Evolutionary conservation across 1,139 yeast genomes (phyloP), one percentile per base, ranked within the genome.

Genomic region (Candida labiduridarum): DNA sequence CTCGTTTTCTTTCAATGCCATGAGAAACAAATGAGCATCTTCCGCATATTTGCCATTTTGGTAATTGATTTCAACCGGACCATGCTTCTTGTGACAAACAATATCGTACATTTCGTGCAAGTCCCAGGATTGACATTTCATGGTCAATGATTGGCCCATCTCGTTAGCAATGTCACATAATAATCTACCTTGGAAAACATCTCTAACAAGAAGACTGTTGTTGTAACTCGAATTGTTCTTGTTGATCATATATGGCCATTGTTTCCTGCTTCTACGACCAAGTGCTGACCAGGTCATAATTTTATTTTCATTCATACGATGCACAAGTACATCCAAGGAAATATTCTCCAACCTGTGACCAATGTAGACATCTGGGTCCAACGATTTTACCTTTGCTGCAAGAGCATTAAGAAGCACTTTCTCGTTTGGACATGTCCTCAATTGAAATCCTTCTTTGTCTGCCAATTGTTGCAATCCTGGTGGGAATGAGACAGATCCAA

Each of bases 71-170:
- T 92, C 98, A 57, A 84, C 69, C 7, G 92, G 77, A 11, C 75
- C 70, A 54, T 81, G 81, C 56, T 80, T 78, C 64, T 80, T 79
- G 59, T 83, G 78, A 71, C 92, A 81, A 52, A 89, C 83, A 46
- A 89, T 80, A 42, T 84, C 85, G 60, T 85, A 86, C 97, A 95
- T 94, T 69, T 95, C 99, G 10, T 87, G 78, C 52, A 95, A 75
- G 53, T 90, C 96, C 97, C 97, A 95, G n/a, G 95, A 88, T 65
- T 90, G 96, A 71, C 99, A 95, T 62, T 91, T 90, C 10, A 85
- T 76, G 2, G 97, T 91, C 56, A 94, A 76, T 0, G 97, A 92
- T 64, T 89, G 95, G 47, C 99, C 99, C 84, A 92, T 82, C 62
- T 91, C 97, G 66, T 94, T 94, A 48, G 95, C 91, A 63, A 95